phyloP scores from a whole-genome alignment of 2,329 filamentous ascomycete species.

The Phaeosphaeria sp. region DNA sequence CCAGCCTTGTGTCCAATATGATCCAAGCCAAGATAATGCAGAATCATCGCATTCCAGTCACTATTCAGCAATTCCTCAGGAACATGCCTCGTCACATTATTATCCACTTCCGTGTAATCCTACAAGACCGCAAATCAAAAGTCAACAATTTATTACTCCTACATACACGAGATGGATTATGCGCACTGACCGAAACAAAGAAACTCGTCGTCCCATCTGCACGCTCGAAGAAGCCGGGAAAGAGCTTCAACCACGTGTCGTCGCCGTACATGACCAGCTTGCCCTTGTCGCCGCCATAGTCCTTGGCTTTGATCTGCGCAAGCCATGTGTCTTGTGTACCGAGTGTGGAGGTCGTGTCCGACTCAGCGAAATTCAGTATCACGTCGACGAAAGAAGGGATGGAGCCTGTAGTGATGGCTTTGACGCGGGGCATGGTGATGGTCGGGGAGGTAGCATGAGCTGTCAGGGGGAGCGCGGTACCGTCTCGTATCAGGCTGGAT shows the following conservation, averaged over 20 bases:
- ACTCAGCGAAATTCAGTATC: slow-evolving; percentile 95
- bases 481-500: slow-evolving; percentile 78
- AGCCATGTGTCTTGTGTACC: slow-evolving; percentile 94
- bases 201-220: slow-evolving; percentile 96
- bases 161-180: slow-evolving; percentile 32
- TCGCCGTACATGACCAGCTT: slow-evolving; percentile 95
- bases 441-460: slow-evolving; percentile 96
- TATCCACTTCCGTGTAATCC: slow-evolving; percentile 98
- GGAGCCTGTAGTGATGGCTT: slow-evolving; percentile 95
- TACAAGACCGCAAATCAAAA: slow-evolving; percentile 48
- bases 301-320: slow-evolving; percentile 78
- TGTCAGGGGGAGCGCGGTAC: slow-evolving; percentile 88
- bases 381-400: slow-evolving; percentile 98
- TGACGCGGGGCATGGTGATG: slow-evolving; percentile 97
- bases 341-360: slow-evolving; percentile 86
- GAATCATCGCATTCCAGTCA: slow-evolving; percentile 92
- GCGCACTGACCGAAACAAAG: slow-evolving; percentile 83
- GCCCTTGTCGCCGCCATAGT: slow-evolving; percentile 52
- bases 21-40: slow-evolving; percentile 95
- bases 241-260: slow-evolving; percentile 97
- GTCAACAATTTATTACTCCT: slow-evolving; percentile 42
- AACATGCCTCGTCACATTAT: slow-evolving; percentile 94
- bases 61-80: slow-evolving; percentile 73
- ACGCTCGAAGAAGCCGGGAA: slow-evolving; percentile 85
- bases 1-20: slow-evolving; percentile 98